Evolutionary conservation across 164 flowering plant genomes (phyloP), one percentile per base, ranked within the genome.

Genomic region (Chimonanthus salicifolius): DNA sequence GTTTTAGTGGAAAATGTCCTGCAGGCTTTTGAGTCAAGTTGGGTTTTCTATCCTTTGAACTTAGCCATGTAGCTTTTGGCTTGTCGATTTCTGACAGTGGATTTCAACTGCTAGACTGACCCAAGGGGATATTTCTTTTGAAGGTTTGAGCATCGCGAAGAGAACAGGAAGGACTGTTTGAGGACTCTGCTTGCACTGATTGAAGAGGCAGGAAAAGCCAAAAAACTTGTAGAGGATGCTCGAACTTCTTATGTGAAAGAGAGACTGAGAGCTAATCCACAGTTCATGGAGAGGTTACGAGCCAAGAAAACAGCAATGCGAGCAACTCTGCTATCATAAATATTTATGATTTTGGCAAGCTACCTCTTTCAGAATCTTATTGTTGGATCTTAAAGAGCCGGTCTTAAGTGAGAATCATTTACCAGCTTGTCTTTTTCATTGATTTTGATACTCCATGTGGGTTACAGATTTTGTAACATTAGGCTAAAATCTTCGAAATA

Each of bases 71-170:
- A 3, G 60, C 60, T 54, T 54, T 54, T 54, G 15, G 46, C 20
- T 9, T 65, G 49, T 43, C 45, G 68, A 44, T 65, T 65, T 65
- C 68, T 65, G 47, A 45, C 16, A 45, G 64, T 6, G n/a, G 47
- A 18, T 63, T 63, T 18, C 33, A 5, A 63, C 21, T 43, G 33
- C 66, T 3, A 2, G 33, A 63, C 21, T 10, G 21, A 63, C 16
- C 66, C 4, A n/a, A 58, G n/a, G 11, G n/a, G 60, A 1, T 20
- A 9, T 44, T 44, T 13, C 58, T 62, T 75, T 60, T 72, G n/a
- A 74, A 94, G 99, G 86, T 95, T 87, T 82, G 99, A 95, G 69
- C 92, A 95, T 63, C 84, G 99, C 49, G 98, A 95, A 75, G 99
- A 95, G 85, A 95, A 95, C 80, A 84, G 97, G 74, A 95, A 95